Evolutionary conservation across 2,329 filamentous ascomycete species (phyloP).

Genomic region (Aspergillus novoparasiticus): DNA sequence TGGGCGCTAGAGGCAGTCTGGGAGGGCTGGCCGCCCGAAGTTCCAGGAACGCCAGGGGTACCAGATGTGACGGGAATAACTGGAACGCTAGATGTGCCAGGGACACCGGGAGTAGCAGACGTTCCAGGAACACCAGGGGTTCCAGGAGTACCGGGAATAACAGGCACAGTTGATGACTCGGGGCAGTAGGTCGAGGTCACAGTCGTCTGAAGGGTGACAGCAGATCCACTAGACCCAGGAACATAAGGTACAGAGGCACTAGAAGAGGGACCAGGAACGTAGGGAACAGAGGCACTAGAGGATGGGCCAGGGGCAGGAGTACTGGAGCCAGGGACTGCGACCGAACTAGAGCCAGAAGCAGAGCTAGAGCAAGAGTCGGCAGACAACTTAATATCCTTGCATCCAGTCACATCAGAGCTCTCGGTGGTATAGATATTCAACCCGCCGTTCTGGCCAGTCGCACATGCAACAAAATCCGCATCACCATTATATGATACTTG

Average conservation of each 20-base stretch:
- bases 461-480: conserved; percentile 62
- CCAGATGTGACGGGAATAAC: not conserved
- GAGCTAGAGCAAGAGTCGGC: conserved; percentile 41
- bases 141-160: conserved; percentile 12
- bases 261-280: conserved; percentile 12
- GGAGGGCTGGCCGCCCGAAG: conserved; percentile 12
- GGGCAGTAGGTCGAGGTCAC: conserved; percentile 25
- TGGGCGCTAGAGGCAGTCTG: conserved; percentile 13
- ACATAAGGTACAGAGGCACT: conserved; percentile 6
- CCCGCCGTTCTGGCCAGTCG: conserved; percentile 49
- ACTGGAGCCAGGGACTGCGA: conserved; percentile 19
- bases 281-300: conserved; percentile 7
- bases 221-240: conserved; percentile 5
- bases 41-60: conserved; percentile 7
- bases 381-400: conserved; percentile 36
- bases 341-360: conserved; percentile 21
- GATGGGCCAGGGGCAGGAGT: conserved; percentile 10
- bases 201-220: conserved; percentile 19
- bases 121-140: conserved; percentile 12
- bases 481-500: conserved; percentile 55
- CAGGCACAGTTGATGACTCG: conserved; percentile 16
- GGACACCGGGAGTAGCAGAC: conserved; percentile 3
- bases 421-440: conserved; percentile 47
- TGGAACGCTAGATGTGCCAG: conserved; percentile 4
- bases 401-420: conserved; percentile 34